Evolutionary conservation across 2,329 filamentous ascomycete genomes (phyloP).

Genomic region (Blastomyces parvus): DNA sequence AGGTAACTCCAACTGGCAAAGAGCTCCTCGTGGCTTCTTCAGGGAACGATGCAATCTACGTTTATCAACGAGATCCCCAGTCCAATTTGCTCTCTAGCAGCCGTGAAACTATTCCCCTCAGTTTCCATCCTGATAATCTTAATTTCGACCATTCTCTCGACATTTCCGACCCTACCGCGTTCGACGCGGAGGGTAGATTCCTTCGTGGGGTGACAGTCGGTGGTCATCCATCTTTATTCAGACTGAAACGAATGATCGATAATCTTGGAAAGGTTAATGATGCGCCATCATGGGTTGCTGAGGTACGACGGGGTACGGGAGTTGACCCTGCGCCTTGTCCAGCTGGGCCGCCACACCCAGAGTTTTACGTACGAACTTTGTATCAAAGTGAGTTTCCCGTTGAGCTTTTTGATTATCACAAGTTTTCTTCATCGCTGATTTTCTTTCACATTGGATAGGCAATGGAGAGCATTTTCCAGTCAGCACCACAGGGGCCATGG

Average conservation of each 20-base stretch:
- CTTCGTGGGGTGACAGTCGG: constrained; percentile 15
- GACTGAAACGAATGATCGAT: constrained; percentile 12
- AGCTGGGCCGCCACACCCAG: constrained; percentile 10
- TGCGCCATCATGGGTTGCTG: constrained; percentile 4
- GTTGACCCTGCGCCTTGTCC: constrained; percentile 15
- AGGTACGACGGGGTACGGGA: constrained; percentile 15
- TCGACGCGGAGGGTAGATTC: constrained; percentile 14
- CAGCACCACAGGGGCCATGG: constrained; percentile 15
- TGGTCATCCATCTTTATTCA: constrained; percentile 13
- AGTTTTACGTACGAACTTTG: constrained; percentile 13
- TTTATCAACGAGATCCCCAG: constrained; percentile 15
- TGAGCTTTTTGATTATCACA: background rate
- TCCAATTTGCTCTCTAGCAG: constrained; percentile 14
- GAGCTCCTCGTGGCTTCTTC: constrained; percentile 16
- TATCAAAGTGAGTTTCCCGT: constrained; percentile 14
- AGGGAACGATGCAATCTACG: constrained; percentile 9
- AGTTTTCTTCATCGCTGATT: background rate
- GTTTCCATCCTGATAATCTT: constrained; percentile 16
- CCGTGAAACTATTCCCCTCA: constrained; percentile 11
- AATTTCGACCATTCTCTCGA: constrained; percentile 15
- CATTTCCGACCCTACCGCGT: constrained; percentile 13
- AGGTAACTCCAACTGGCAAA: constrained; percentile 16
- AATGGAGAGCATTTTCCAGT: constrained; percentile 15
- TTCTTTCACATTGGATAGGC: constrained; percentile 8
- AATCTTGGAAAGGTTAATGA: background rate